Evolutionary conservation across 2,329 filamentous ascomycete genomes (phyloP), one percentile per base, ranked within the genome.

Genomic region (Aureobasidium subglaciale): DNA sequence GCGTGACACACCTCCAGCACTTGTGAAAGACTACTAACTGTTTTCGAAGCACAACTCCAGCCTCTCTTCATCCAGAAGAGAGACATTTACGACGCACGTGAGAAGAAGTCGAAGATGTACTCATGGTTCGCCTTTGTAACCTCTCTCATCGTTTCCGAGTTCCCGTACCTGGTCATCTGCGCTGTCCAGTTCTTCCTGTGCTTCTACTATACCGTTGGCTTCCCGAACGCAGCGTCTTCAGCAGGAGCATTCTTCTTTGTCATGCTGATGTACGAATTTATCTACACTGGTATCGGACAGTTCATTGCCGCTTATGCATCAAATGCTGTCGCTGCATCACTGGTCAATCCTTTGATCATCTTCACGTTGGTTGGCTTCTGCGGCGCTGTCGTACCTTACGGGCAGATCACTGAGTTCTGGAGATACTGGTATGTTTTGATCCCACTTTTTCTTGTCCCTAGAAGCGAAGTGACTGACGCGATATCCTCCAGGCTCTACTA

Each of bases 81-180:
- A 29, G 71, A 76, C 1, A 67, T 82, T 3, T 81, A 80, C 64
- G 78, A 81, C 66, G 75, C 73, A 8, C 77, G 78, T 45, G 78
- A 87, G 87, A 63, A 75, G 81, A 0, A 46, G 16, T 22, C 16
- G 0, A 46, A 46, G 16, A 46, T 46, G 42, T 89, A 88, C 70
- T 86, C 82, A 0, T 88, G 85, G 85, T 75, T 80, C 61, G 83
- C 77, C 0, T 88, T 89, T 67, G 78, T 88, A 67, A 70, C 84
- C 1, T 78, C 83, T 63, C 86, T 86, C 63, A 78, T 88, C 52
- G 46, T 85, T 2, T 83, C 85, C 42, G 86, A 89, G 67, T 74
- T 88, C 1, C 84, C 84, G 0, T 88, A 75, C 68, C 74, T 79
- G 41, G 73, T 81, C 13, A 50, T 87, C 5, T 80, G 81, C 1